These are phyloP conservation scores for Hura crepitans DNA, from an alignment of 441 rosid genomes.

Conservation along the genomic window DNA sequence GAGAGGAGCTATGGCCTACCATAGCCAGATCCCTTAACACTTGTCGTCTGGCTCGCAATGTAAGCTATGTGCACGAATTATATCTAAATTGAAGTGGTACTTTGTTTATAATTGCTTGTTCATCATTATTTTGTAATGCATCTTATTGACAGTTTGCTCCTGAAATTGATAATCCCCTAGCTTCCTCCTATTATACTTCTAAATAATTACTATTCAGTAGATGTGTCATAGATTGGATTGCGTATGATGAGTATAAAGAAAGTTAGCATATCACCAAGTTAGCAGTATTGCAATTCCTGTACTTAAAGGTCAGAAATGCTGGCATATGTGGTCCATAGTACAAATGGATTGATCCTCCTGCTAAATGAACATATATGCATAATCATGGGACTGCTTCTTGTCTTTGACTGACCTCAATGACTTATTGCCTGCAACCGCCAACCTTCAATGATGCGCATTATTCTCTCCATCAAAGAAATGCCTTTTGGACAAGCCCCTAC, in stretches of 20 bases:
- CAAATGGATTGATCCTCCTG: neutral
- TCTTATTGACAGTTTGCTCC: neutral
- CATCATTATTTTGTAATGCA: neutral
- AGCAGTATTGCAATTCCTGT: neutral
- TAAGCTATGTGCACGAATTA: slow-evolving; percentile 37
- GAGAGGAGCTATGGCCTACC: slow-evolving; percentile 69
- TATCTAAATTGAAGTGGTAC: slow-evolving; percentile 7
- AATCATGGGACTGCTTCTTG: neutral
- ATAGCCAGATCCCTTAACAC: slow-evolving; percentile 63
- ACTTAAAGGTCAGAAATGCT: neutral
- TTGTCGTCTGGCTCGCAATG: slow-evolving; percentile 75
- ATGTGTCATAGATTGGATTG: neutral
- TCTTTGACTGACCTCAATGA: neutral
- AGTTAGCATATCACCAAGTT: neutral
- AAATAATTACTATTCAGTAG: neutral
- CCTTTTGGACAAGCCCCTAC: neutral
- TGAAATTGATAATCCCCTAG: neutral
- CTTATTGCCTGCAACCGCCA: neutral
- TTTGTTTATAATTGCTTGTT: neutral
- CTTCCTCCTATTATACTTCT: neutral
- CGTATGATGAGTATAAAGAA: neutral
- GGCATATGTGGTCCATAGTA: neutral
- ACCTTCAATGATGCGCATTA: neutral
- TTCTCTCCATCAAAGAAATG: neutral
- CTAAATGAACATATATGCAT: neutral